Evolutionary conservation across 2,329 filamentous ascomycete species (phyloP), one percentile per base, ranked within the genome.

Genomic region (Colletotrichum salicis): DNA sequence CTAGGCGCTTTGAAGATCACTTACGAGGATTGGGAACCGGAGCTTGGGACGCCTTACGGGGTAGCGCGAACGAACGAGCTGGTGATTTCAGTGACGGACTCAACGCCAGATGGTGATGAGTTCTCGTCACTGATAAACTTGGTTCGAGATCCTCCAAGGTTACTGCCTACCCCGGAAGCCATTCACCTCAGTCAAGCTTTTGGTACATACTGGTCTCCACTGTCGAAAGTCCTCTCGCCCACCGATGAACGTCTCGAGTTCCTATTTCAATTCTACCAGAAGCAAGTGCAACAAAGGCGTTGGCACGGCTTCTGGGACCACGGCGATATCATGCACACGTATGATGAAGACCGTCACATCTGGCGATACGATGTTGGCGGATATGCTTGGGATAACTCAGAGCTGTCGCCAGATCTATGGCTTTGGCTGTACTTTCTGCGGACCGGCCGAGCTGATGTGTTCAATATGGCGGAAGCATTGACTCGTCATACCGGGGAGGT

Each of bases 251-350:
- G 89, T 66, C 84, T 91, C 12, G 83, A 89, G 55, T 89, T 91
- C 64, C 79, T 91, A 0, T 84, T 87, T 64, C 81, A 85, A 2
- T 90, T 87, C 76, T 91, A 91, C 76, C 78, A 85, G 33, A 79
- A 79, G 0, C 88, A 92, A 70, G 82, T 90, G 12, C 85, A 88
- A 64, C 85, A 90, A 66, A 84, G 87, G 2, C 80, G 86, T 12
- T 92, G 89, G 89, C 91, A 91, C 73, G 90, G 90, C 0, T 91
- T 91, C 80, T 86, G 86, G 78, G 89, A 91, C 71, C 83, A 90
- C 65, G 90, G 90, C 2, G 90, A 92, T 73, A 84, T 91, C 52
- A 89, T 89, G 83, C 90, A 92, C 75, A 87, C 88, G 0, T 91
- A 91, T 71, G 89, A 92, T 62, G 74, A 77, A 0, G 86, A 90